A percentile compares a stretch with the other conserved stretches of the same genome.
Conservation (phyloP, 2,329 filamentous ascomycete genomes). For the Hirsutella minnesotensis region DNA sequence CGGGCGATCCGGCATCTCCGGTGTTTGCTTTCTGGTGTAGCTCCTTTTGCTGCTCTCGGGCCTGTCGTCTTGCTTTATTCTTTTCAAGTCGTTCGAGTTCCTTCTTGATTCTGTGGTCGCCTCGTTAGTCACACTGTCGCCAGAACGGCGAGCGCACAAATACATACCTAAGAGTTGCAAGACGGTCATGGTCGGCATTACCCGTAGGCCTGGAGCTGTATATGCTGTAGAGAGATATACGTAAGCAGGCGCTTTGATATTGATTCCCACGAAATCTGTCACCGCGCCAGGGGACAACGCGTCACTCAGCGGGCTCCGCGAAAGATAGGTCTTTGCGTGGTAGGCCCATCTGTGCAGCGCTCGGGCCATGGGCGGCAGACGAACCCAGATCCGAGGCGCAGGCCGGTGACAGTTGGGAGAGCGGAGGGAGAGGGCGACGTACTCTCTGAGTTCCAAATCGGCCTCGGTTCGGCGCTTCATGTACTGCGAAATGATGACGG, state of each 20-base stretch:
- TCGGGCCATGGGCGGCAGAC: slow-evolving; percentile 8
- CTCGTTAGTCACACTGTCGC: background rate
- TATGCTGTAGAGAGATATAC: slow-evolving; percentile 29
- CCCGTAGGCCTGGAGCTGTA: slow-evolving; percentile 37
- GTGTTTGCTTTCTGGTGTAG: slow-evolving; percentile 33
- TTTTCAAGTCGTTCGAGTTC: slow-evolving; percentile 78
- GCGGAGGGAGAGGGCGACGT: slow-evolving; percentile 23
- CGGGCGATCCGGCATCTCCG: slow-evolving; percentile 39
- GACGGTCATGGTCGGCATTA: slow-evolving; percentile 38
- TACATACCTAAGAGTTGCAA: slow-evolving; percentile 28
- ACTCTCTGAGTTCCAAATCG: slow-evolving; percentile 64
- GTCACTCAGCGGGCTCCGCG: slow-evolving; percentile 8
- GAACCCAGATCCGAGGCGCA: slow-evolving; percentile 7
- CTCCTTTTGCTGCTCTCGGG: slow-evolving; percentile 81
- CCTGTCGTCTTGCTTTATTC: slow-evolving; percentile 82
- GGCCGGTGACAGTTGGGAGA: slow-evolving; percentile 1
- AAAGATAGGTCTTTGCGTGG: slow-evolving; percentile 6
- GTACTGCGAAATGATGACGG: slow-evolving; percentile 81
- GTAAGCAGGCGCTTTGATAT: slow-evolving; percentile 25
- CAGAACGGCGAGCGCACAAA: background rate
- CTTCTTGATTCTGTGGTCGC: slow-evolving; percentile 25
- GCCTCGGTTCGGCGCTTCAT: slow-evolving; percentile 62
- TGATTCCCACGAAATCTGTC: slow-evolving; percentile 20
- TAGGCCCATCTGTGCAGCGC: slow-evolving; percentile 10
- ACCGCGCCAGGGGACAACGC: slow-evolving; percentile 16